Percentiles rank a stretch among this genome's conserved stretches.
These are phyloP conservation scores for Anisodus acutangulus DNA, from an alignment of 257 asterid genomes.

Conservation along the genomic window DNA sequence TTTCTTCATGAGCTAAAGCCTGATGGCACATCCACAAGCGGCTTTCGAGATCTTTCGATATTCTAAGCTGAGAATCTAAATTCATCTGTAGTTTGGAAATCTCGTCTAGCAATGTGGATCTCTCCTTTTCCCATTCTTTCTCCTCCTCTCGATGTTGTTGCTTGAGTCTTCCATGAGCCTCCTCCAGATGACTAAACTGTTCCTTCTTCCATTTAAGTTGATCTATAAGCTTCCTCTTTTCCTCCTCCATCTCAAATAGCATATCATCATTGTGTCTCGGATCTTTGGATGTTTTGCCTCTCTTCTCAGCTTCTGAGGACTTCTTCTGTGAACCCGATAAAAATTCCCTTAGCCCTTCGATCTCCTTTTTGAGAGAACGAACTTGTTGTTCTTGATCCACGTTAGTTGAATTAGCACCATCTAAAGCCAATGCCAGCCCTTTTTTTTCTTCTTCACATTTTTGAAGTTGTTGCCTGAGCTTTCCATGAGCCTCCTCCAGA, in stretches of 20 bases:
- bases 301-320: slow-evolving; percentile 42
- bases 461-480: slow-evolving; percentile 54
- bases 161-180: slow-evolving; percentile 73
- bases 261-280: slow-evolving; percentile 54
- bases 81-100: slow-evolving; percentile 57
- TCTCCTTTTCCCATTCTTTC: slow-evolving; percentile 89
- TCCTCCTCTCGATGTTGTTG: slow-evolving; percentile 54
- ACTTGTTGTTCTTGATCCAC: no score
- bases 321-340: slow-evolving; percentile 14
- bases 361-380: slow-evolving; percentile 26
- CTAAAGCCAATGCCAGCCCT: no score
- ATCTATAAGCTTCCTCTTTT: slow-evolving; percentile 56
- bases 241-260: slow-evolving; percentile 59
- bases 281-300: slow-evolving; percentile 41
- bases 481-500: slow-evolving; percentile 77
- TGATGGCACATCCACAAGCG: slow-evolving; percentile 75
- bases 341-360: slow-evolving; percentile 30
- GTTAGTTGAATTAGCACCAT: no score
- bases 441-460: no score
- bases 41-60: slow-evolving; percentile 59
- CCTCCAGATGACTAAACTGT: slow-evolving; percentile 76
- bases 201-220: slow-evolving; percentile 92
- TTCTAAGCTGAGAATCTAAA: slow-evolving; percentile 75
- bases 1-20: slow-evolving; percentile 82
- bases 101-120: slow-evolving; percentile 56